These are phyloP conservation scores for Verticillium tricorpus DNA, from an alignment of 2,329 filamentous ascomycete genomes.

Conservation along the genomic window DNA sequence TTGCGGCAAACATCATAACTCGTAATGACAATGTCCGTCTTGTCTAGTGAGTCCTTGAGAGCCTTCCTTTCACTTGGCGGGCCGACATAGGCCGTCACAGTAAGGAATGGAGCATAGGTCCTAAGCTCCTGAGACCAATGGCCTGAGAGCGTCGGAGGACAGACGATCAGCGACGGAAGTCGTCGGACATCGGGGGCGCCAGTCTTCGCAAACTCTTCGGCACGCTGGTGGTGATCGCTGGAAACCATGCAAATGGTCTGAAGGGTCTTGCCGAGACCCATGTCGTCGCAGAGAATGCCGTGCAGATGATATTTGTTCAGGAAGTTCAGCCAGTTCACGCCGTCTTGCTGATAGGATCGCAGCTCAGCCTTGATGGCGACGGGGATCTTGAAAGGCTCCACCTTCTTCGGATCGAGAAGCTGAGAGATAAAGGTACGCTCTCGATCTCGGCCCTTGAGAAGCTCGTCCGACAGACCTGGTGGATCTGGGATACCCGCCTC, in stretches of 20 bases:
- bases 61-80: constrained; percentile 75
- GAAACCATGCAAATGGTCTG: constrained; percentile 98
- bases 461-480: constrained; percentile 81
- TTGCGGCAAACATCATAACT: constrained; percentile 98
- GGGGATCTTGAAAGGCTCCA: constrained; percentile 88
- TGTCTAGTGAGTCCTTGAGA: constrained; percentile 63
- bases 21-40: constrained; percentile 90
- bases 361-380: constrained; percentile 96
- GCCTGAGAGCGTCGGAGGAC: constrained; percentile 90
- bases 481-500: constrained; percentile 97
- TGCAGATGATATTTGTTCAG: constrained; percentile 97
- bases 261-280: constrained; percentile 96
- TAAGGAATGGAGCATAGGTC: constrained; percentile 91
- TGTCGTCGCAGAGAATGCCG: constrained; percentile 97
- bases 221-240: constrained; percentile 91
- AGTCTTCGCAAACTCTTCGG: constrained; percentile 84
- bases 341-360: constrained; percentile 95
- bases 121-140: constrained; percentile 99
- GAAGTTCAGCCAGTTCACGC: constrained; percentile 98
- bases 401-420: constrained; percentile 93
- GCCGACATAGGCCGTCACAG: constrained; percentile 85
- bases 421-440: constrained; percentile 96
- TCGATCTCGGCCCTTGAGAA: constrained; percentile 84
- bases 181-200: constrained; percentile 71
- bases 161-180: constrained; percentile 89